Evolutionary conservation across 768 basidiomycete species (phyloP).

Genomic region (Suillus brevipes): DNA sequence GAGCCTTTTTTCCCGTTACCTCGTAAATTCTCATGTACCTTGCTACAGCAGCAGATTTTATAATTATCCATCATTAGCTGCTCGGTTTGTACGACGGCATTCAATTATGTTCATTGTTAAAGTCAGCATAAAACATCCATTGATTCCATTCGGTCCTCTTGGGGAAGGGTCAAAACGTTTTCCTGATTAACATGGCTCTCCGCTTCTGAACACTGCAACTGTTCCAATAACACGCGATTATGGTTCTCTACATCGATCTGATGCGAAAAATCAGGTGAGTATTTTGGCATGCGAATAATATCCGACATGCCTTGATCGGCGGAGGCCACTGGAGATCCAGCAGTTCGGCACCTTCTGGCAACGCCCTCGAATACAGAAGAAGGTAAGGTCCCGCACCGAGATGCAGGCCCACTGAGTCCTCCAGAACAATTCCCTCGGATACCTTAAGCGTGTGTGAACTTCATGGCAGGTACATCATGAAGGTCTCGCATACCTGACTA

Average conservation of each 20-base stretch:
- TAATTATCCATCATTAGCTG: not conserved
- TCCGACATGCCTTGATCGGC: conserved; percentile 18
- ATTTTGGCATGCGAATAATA: conserved; percentile 7
- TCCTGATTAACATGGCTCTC: not conserved
- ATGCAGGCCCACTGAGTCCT: conserved; percentile 70
- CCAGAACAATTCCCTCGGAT: conserved; percentile 65
- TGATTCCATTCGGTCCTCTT: not conserved
- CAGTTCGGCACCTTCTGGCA: conserved; percentile 23
- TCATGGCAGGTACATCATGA: not conserved
- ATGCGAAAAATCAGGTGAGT: conserved; percentile 23
- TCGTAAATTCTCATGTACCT: not conserved
- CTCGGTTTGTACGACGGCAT: not conserved
- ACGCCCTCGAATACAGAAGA: conserved; percentile 59
- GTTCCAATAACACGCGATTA: not conserved
- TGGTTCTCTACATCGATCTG: conserved; percentile 5
- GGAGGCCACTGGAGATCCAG: conserved; percentile 26
- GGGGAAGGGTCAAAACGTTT: not conserved
- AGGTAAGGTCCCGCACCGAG: conserved; percentile 77
- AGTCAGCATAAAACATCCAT: conserved; percentile 1
- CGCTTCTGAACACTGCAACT: not conserved
- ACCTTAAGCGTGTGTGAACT: conserved; percentile 45
- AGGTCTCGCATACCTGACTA: conserved; percentile 48
- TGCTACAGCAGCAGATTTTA: not conserved
- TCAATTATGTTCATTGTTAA: not conserved
- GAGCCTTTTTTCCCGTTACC: not conserved